Evolutionary conservation across 2,329 filamentous ascomycete species (phyloP).

Genomic region (Aspergillus pseudotamarii): DNA sequence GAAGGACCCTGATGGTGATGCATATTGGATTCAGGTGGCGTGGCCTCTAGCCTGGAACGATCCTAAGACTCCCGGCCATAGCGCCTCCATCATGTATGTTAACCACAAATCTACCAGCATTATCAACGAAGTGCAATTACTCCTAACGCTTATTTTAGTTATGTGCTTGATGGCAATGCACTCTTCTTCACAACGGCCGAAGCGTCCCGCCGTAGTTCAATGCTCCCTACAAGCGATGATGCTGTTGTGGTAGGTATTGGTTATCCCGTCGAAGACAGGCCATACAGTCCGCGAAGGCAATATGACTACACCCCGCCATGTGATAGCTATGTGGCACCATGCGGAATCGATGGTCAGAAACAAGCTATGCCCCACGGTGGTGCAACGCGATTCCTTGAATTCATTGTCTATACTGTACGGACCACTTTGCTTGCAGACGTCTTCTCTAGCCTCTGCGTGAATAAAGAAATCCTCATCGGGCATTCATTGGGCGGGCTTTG

Average conservation of each 20-base stretch:
- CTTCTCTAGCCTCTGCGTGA: conserved; percentile 34
- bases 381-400: conserved; percentile 49
- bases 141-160: conserved; percentile 17
- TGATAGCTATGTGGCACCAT: conserved; percentile 23
- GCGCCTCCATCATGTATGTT: conserved; percentile 24
- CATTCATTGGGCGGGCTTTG: conserved; percentile 56
- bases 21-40: conserved; percentile 28
- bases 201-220: conserved; percentile 22
- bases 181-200: conserved; percentile 30
- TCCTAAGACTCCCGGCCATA: conserved; percentile 1
- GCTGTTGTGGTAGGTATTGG: conserved; percentile 30
- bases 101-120: neutral
- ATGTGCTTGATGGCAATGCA: conserved; percentile 33
- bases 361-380: conserved; percentile 38
- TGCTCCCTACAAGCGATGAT: conserved; percentile 14
- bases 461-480: conserved; percentile 50
- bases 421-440: conserved; percentile 30
- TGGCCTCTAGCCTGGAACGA: conserved; percentile 30
- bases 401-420: conserved; percentile 44
- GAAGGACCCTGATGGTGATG: conserved; percentile 9
- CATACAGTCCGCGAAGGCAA: conserved; percentile 24
- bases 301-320: conserved; percentile 26
- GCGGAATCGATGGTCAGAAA: conserved; percentile 27
- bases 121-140: neutral
- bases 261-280: conserved; percentile 22